Conservation (phyloP, 768 basidiomycete species). For the Boletus patriciae region DNA sequence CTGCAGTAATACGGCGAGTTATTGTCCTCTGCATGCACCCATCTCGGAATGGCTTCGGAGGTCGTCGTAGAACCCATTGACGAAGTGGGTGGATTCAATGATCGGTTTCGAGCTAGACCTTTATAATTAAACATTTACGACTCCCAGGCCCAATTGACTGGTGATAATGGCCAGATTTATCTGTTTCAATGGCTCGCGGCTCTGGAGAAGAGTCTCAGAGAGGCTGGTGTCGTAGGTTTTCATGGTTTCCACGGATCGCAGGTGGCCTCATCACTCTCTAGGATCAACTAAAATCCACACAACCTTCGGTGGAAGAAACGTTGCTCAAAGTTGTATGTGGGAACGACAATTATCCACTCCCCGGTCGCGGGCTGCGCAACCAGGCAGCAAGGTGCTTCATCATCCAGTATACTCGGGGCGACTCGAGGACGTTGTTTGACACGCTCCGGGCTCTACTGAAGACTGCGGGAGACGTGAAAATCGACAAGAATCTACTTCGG, state of each 20-base stretch:
- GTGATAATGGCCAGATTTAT: slow-evolving; percentile 79
- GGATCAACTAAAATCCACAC: slow-evolving; percentile 66
- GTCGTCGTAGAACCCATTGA: slow-evolving; percentile 29
- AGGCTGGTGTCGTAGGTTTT: slow-evolving; percentile 51
- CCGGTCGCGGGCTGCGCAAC: slow-evolving; percentile 84
- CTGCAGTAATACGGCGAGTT: neutral
- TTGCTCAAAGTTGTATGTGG: slow-evolving; percentile 70
- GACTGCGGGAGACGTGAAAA: slow-evolving; percentile 70
- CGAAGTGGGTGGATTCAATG: slow-evolving; percentile 27
- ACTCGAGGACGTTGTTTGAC: slow-evolving; percentile 85
- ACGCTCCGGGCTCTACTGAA: slow-evolving; percentile 76
- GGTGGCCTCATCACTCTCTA: slow-evolving; percentile 30
- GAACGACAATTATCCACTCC: slow-evolving; percentile 67
- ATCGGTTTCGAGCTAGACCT: neutral
- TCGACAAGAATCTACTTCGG: slow-evolving; percentile 62
- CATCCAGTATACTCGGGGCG: slow-evolving; percentile 71
- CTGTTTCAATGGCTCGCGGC: slow-evolving; percentile 81
- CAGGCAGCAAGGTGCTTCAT: slow-evolving; percentile 77
- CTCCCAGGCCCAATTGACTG: slow-evolving; percentile 60
- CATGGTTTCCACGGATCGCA: neutral
- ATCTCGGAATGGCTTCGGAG: slow-evolving; percentile 28
- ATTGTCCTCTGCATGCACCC: neutral
- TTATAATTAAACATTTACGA: slow-evolving; percentile 13
- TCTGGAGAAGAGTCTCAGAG: slow-evolving; percentile 57
- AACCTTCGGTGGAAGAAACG: slow-evolving; percentile 58